Conservation (phyloP, 2,329 filamentous ascomycete species). For the Cercospora berteroae region DNA sequence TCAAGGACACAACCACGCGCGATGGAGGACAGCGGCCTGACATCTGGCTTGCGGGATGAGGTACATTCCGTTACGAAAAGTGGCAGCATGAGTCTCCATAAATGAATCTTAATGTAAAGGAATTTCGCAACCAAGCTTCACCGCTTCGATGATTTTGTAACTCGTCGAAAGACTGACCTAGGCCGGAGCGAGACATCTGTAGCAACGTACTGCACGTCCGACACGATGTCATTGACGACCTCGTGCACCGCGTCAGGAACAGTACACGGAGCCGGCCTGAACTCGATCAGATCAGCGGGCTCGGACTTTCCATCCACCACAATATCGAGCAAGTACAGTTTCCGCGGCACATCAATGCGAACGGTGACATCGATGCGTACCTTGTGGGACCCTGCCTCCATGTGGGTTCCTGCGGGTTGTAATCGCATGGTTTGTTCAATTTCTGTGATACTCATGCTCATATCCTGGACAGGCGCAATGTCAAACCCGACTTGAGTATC, state of each 20-base stretch:
- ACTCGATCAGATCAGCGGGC: background rate
- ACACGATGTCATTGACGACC: background rate
- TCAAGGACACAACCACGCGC: background rate
- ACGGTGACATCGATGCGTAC: background rate
- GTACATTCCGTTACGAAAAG: background rate
- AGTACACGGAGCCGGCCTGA: background rate
- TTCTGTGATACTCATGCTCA: slow-evolving; percentile 3
- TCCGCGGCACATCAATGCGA: slow-evolving; percentile 2
- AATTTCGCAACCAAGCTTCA: background rate
- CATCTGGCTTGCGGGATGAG: background rate
- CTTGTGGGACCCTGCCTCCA: slow-evolving; percentile 9
- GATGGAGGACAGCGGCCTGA: background rate
- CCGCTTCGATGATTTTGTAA: background rate
- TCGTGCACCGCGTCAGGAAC: background rate
- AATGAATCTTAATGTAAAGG: background rate
- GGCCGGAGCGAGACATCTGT: background rate
- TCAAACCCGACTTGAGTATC: slow-evolving; percentile 22
- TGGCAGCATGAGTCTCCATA: background rate
- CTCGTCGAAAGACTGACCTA: background rate
- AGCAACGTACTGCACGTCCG: background rate
- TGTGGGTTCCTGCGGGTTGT: background rate
- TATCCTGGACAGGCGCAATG: background rate
- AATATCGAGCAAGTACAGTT: slow-evolving; percentile 4
- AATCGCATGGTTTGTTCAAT: slow-evolving; percentile 3
- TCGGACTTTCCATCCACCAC: background rate